A percentile compares a stretch with the other conserved stretches of the same genome.
Conservation (phyloP, 768 basidiomycete genomes). For the Favolaschia claudopus region DNA sequence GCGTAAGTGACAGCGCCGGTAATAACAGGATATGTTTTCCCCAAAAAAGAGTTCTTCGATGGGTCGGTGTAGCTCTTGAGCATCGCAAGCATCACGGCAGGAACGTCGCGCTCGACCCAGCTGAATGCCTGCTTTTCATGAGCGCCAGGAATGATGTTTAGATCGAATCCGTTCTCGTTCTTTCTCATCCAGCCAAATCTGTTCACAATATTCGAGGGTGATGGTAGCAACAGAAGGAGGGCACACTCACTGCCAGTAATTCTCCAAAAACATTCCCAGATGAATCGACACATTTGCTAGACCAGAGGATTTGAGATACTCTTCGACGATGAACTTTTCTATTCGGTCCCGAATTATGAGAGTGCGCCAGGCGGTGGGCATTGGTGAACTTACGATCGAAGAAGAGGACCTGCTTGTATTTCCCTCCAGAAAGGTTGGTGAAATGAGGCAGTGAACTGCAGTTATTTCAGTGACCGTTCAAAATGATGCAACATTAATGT, state of each 20-base stretch:
- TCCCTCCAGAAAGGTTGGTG: background rate
- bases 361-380: background rate
- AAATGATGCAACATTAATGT: background rate
- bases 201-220: background rate
- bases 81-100: background rate
- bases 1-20: too few species aligned
- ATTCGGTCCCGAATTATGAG: background rate
- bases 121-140: background rate
- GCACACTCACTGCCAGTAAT: background rate
- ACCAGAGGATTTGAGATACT: constrained; percentile 23
- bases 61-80: background rate
- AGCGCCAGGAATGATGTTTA: background rate
- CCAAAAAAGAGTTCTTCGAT: too few species aligned
- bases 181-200: background rate
- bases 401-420: background rate
- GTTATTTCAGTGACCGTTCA: background rate
- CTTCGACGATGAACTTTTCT: constrained; percentile 20
- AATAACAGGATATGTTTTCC: too few species aligned
- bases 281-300: constrained; percentile 11
- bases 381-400: background rate
- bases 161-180: background rate
- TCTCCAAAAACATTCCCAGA: background rate
- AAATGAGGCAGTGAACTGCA: background rate
- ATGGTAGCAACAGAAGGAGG: background rate
- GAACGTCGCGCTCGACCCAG: constrained; percentile 1